Evolutionary conservation across 2,329 filamentous ascomycete genomes (phyloP).

Genomic region (Triangularia verruculosa): DNA sequence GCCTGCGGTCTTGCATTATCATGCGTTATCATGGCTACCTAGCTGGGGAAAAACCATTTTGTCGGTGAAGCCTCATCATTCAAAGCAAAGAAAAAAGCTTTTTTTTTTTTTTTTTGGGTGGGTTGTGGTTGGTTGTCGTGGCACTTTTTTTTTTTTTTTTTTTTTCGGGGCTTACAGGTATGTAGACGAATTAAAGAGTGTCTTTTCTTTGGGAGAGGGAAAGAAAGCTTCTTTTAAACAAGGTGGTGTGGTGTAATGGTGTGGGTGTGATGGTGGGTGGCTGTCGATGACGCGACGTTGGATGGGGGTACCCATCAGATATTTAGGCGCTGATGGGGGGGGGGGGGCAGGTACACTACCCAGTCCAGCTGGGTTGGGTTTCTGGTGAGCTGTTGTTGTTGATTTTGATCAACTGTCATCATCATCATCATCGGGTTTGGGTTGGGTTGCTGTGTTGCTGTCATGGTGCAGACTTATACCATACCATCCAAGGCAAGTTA

Average conservation of each 20-base stretch:
- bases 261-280: not conserved
- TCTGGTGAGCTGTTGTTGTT: not conserved
- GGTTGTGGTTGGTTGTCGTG: not conserved
- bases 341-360: not conserved
- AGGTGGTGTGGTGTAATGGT: not conserved
- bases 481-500: no score
- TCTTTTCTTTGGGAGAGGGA: not conserved
- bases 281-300: not conserved
- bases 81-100: not conserved
- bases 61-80: slow-evolving; percentile 1
- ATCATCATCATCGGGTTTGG: no score
- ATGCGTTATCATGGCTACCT: not conserved
- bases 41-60: no score
- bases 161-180: no score
- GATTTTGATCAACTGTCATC: not conserved
- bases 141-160: no score
- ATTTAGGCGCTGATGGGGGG: not conserved
- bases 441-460: not conserved
- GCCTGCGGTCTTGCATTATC: slow-evolving; percentile 1
- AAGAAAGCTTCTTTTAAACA: not conserved
- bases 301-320: not conserved
- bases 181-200: not conserved
- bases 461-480: not conserved
- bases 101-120: no score
- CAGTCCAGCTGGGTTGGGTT: not conserved